Conservation (phyloP, 2,329 filamentous ascomycete species). For the Beauveria brongniartii region DNA sequence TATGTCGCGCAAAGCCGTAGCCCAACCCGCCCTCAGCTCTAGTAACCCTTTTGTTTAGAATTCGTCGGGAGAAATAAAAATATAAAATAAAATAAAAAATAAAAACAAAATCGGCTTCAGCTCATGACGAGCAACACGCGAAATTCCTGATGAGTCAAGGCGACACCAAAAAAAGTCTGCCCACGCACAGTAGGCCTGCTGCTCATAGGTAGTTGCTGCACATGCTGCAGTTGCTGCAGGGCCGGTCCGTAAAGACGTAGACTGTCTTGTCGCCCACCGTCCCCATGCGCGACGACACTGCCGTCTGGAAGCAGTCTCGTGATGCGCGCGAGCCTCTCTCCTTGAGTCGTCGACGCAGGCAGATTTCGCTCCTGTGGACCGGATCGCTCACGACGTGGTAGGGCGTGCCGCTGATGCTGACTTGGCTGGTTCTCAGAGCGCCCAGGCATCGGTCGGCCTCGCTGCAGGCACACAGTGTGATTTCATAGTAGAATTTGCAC, state of each 20-base stretch:
- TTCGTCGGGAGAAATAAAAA: too few species aligned
- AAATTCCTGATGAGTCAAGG: neutral
- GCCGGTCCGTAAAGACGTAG: neutral
- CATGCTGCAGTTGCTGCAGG: neutral
- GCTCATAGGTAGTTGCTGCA: neutral
- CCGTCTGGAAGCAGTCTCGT: neutral
- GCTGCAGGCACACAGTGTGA: neutral
- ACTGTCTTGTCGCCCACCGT: neutral
- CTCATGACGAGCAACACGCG: neutral
- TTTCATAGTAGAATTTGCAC: neutral
- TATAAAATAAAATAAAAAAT: too few species aligned
- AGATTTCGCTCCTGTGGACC: neutral
- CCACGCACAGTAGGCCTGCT: neutral
- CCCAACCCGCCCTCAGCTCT: too few species aligned
- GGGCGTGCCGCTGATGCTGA: neutral
- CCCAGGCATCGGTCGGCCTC: neutral
- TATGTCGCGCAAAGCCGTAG: neutral
- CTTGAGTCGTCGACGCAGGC: neutral
- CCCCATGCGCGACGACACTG: neutral
- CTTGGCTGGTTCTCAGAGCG: neutral
- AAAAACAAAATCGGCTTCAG: neutral
- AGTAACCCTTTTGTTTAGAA: too few species aligned
- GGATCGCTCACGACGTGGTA: neutral
- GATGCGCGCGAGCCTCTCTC: neutral
- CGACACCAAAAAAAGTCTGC: neutral